Percentiles rank a stretch among this genome's conserved stretches.
phyloP scores from a whole-genome alignment of 2,329 filamentous ascomycete species.

The Colletotrichum caudatum region DNA sequence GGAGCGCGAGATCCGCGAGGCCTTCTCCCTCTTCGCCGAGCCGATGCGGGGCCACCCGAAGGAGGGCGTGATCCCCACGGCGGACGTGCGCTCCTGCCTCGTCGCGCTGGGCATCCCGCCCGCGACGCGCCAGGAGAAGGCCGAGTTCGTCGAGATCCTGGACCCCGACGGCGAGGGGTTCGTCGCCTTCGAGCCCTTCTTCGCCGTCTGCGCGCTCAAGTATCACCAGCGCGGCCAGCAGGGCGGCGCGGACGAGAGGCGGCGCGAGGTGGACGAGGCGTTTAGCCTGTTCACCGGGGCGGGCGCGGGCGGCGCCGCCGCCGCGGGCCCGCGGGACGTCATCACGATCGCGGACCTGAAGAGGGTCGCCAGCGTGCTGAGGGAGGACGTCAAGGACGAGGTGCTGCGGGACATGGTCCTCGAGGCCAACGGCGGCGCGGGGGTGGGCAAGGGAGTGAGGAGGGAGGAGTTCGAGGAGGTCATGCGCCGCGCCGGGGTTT shows the following conservation, averaged over 20 bases:
- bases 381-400: slow-evolving; percentile 86
- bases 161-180: slow-evolving; percentile 86
- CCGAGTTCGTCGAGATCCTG: slow-evolving; percentile 81
- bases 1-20: slow-evolving; percentile 91
- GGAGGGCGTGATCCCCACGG: slow-evolving; percentile 74
- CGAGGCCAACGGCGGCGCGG: slow-evolving; percentile 88
- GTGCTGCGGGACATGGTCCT: slow-evolving; percentile 93
- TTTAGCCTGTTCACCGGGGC: slow-evolving; percentile 82
- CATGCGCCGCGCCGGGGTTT: slow-evolving; percentile 86
- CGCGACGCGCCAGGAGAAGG: slow-evolving; percentile 72
- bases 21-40: slow-evolving; percentile 84
- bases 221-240: slow-evolving; percentile 70
- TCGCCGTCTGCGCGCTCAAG: slow-evolving; percentile 90
- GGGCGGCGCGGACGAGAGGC: slow-evolving; percentile 52
- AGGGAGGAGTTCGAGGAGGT: slow-evolving; percentile 87
- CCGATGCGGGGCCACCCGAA: slow-evolving; percentile 72
- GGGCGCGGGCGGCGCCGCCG: slow-evolving; percentile 36
- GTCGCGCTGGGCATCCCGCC: slow-evolving; percentile 85
- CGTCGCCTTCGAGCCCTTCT: slow-evolving; percentile 83
- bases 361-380: slow-evolving; percentile 82
- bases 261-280: slow-evolving; percentile 81
- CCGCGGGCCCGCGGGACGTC: slow-evolving; percentile 50
- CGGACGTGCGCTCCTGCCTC: slow-evolving; percentile 78
- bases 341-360: slow-evolving; percentile 85
- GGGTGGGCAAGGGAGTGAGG: slow-evolving; percentile 77